Percentiles rank a stretch among this genome's conserved stretches.
Evolutionary conservation across 441 rosid species (phyloP).

Genomic region (Arabidopsis lyrata): DNA sequence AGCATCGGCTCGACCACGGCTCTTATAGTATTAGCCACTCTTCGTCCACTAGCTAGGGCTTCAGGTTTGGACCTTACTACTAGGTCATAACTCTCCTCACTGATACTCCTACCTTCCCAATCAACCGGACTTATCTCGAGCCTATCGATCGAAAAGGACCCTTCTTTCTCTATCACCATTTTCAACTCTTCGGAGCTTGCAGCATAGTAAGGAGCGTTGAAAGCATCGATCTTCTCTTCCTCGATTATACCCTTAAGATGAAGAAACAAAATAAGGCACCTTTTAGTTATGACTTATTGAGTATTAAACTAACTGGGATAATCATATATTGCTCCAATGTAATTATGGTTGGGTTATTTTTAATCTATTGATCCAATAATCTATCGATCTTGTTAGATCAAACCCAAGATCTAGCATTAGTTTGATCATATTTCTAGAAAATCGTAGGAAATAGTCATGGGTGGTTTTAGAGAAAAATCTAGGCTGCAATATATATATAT

Average conservation of each 20-base stretch:
- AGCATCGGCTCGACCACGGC: conserved; percentile 50
- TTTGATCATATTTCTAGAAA: neutral
- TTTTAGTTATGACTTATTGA: conserved; percentile 16
- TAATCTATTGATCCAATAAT: conserved; percentile 6
- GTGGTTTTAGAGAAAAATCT: neutral
- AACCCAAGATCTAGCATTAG: conserved; percentile 5
- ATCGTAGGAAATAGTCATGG: neutral
- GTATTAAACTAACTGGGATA: neutral
- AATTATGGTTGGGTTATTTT: neutral
- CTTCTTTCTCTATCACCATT: conserved; percentile 42
- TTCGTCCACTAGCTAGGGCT: conserved; percentile 40
- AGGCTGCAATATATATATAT: conserved; percentile 5
- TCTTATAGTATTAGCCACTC: conserved; percentile 45
- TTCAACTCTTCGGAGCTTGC: conserved; percentile 42
- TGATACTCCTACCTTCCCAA: conserved; percentile 45
- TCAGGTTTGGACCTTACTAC: conserved; percentile 28
- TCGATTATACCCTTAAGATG: conserved; percentile 38
- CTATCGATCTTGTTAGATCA: neutral
- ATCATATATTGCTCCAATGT: neutral
- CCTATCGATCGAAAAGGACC: conserved; percentile 42
- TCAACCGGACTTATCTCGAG: conserved; percentile 40
- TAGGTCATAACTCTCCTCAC: conserved; percentile 37
- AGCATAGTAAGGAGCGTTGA: conserved; percentile 49
- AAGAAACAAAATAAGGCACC: neutral
- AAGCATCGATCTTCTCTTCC: conserved; percentile 43